Base-by-base conservation (phyloP, 2,329 filamentous ascomycete genomes). In the Colletotrichum neosansevieriae region DNA sequence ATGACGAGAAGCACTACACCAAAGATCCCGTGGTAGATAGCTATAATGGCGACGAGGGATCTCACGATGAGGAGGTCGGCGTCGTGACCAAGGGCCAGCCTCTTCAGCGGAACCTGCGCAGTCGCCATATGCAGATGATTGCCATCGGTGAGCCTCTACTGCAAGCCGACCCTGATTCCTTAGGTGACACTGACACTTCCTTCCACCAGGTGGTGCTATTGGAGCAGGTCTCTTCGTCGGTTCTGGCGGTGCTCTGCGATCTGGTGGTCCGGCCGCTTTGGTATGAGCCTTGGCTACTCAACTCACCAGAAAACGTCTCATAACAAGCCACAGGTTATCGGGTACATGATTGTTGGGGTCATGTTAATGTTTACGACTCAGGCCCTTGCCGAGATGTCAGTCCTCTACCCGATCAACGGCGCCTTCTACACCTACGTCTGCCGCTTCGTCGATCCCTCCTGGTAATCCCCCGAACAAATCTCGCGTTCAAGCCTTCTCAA, bases 211-310 rank as follows among this genome's bases (percentile, higher is more conserved):
- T 58, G 86, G 86, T 68, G 87, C 86, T n/a, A 89, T 89, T 63
- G 87, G 87, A 76, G 87, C 87, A 74, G 87, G 87, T 80, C 87
- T 89, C 80, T 89, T 89, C 76, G 87, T 89, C 74, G 86, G 86
- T 72, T 87, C 86, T 42, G 87, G 87, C 71, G 75, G 79, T 72
- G 86, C 87, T 53, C 77, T 89, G 19, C 73, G 74, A 70, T 81
- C 78, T 63, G 87, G 86, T 78, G 79, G 83, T 4, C 83, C 83
- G 40, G 82, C 74, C 4, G 78, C 80, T 38, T 72, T 85, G 36
- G 82, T 93, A 69, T 15, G 56, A 15, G 12, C 34, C 36, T 15
- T 4, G 19, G 6, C 24, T n/a, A 24, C 29, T 19, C 24, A 34
- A 19, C 5, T 4, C 11, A 36, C n/a, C 15, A 10, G 19, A 17